A percentile compares a stretch with the other conserved stretches of the same genome.
phyloP scores from a whole-genome alignment of 1,139 yeast species.

The Taphrina flavorubra region DNA sequence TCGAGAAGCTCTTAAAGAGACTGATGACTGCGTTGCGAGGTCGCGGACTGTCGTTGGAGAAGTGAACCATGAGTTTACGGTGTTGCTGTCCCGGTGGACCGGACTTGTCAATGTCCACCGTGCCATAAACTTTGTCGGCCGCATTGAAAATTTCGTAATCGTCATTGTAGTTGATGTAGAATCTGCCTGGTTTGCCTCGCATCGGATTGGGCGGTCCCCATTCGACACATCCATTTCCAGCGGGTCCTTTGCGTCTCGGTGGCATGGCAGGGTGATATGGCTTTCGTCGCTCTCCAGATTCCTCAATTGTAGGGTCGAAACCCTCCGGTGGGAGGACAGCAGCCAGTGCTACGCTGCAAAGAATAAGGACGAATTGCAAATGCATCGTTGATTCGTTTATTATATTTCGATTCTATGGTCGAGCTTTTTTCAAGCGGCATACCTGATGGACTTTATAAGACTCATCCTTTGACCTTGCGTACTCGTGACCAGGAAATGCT shows the following conservation, averaged over 20 bases:
- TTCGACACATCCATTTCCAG: not conserved
- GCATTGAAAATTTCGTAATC: not conserved
- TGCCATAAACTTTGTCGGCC: not conserved
- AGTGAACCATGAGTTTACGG: not conserved
- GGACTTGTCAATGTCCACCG: not conserved
- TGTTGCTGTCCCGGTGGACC: not conserved
- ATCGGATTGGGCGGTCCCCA: not conserved
- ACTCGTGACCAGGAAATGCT: too few relatives aligned
- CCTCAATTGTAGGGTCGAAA: not conserved
- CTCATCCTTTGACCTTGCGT: too few relatives aligned
- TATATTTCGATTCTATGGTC: too few relatives aligned
- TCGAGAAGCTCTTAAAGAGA: not conserved
- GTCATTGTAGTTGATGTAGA: constrained; percentile 3
- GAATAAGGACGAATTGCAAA: not conserved
- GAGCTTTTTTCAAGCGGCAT: too few relatives aligned
- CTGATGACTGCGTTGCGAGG: not conserved
- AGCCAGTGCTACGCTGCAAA: not conserved
- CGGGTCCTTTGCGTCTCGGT: not conserved
- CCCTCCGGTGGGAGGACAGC: not conserved
- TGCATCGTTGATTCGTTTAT: not conserved
- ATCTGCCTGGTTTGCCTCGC: not conserved
- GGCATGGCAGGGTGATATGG: not conserved
- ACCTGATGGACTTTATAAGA: too few relatives aligned
- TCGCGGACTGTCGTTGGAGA: constrained; percentile 2
- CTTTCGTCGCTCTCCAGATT: not conserved